Base-by-base conservation (phyloP, 2,329 filamentous ascomycete species). In the Purpureocillium lavendulum region DNA sequence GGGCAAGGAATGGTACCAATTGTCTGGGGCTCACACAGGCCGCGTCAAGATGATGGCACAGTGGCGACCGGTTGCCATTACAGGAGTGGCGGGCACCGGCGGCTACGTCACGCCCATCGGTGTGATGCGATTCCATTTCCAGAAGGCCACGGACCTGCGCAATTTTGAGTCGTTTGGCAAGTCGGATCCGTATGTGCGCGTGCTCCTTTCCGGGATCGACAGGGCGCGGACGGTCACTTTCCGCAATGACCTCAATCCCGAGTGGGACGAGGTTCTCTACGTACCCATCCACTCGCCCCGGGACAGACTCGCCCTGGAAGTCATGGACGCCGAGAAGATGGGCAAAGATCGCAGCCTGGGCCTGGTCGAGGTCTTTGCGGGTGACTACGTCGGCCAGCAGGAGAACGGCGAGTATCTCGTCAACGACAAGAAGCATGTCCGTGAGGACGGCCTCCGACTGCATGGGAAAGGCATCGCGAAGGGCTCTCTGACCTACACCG, bases 101-200 rank as follows among this genome's bases (percentile, higher is more conserved):
- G 92, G 92, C 40, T 98, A 98, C 60, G 73, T 94, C 43, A 90
- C 86, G 2, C 92, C 92, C 0, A 86, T 98, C 48, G 92, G 92
- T 63, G 88, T 98, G 16, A 87, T 97, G 80, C 82, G 92, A 46
- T 72, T 98, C 49, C 89, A 98, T 61, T 90, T 97, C 69, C 77
- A 86, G 65, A 81, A 77, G 53, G 92, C 87, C 24, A 77, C 73
- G 36, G 79, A 89, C 51, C 74, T 98, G 33, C 85, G 88, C 43
- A 98, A 98, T 59, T 75, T 96, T 39, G 92, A 98, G 63, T 87
- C 87, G 3, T 78, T 98, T 61, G 92, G 92, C 63, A 97, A 97
- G 64, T 97, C 92, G 1, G 94, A 98, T 60, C 87, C 92, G 0
- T 98, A 98, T 53, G 86, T 82, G 16, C 82, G 90, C 32, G 84